phyloP scores from a whole-genome alignment of 2,329 filamentous ascomycete species.

The Exophiala xenobiotica region DNA sequence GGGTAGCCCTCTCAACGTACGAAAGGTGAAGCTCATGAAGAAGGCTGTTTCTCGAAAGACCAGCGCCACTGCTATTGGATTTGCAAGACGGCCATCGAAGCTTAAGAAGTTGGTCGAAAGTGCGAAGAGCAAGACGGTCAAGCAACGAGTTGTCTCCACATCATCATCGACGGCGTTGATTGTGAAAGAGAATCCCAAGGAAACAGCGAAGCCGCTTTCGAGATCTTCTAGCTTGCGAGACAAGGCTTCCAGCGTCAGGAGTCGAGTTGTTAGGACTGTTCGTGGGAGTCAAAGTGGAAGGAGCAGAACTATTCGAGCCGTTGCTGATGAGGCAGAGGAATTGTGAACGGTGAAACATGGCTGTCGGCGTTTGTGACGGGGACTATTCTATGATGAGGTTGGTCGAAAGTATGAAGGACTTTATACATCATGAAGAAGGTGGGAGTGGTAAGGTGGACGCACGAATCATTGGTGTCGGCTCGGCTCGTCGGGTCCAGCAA shows the following conservation, averaged over 20 bases:
- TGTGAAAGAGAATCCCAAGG: constrained; percentile 11
- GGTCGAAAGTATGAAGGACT: background rate
- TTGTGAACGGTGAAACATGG: background rate
- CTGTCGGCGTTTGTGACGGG: background rate
- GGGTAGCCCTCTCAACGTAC: constrained; percentile 17
- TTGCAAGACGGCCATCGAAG: constrained; percentile 23
- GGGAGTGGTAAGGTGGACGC: no score
- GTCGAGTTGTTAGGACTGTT: constrained; percentile 25
- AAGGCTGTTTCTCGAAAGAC: constrained; percentile 16
- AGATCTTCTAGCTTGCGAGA: constrained; percentile 24
- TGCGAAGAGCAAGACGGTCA: constrained; percentile 18
- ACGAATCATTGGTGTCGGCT: background rate
- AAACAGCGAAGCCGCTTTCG: constrained; percentile 3
- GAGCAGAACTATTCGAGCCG: constrained; percentile 16
- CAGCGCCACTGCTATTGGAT: constrained; percentile 3
- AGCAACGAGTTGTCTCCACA: constrained; percentile 21
- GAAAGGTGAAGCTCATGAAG: constrained; percentile 17
- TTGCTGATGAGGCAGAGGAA: constrained; percentile 10
- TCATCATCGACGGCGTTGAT: constrained; percentile 24
- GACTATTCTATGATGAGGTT: background rate
- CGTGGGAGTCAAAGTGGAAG: constrained; percentile 18
- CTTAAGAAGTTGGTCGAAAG: constrained; percentile 18
- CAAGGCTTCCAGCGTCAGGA: constrained; percentile 27
- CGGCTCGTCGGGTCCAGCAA: no score
- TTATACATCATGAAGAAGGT: no score